Evolutionary conservation across 352 stramenopile genomes (phyloP).

Genomic region (Globisporangium nagaii): DNA sequence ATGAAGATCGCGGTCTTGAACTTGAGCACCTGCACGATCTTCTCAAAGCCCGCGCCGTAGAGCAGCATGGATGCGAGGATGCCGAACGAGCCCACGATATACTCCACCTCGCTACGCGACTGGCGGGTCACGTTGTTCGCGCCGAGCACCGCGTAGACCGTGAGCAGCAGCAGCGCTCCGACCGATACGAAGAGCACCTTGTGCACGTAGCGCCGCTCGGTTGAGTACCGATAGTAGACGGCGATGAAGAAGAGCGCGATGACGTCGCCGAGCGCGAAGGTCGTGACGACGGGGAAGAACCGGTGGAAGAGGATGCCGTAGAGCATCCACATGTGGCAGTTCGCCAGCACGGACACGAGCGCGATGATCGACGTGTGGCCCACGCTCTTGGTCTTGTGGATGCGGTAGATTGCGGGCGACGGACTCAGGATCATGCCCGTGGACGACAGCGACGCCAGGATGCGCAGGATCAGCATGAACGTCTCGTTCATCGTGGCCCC

Average conservation of each 20-base stretch:
- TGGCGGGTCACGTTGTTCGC: slow-evolving; percentile 25
- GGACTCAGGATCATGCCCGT: slow-evolving; percentile 31
- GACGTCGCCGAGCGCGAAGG: slow-evolving; percentile 38
- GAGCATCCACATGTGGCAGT: slow-evolving; percentile 27
- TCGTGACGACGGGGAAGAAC: slow-evolving; percentile 33
- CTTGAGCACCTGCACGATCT: slow-evolving; percentile 31
- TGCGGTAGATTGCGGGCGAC: slow-evolving; percentile 27
- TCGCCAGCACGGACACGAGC: slow-evolving; percentile 34
- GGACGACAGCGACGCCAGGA: slow-evolving; percentile 28
- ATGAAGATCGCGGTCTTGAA: slow-evolving; percentile 38
- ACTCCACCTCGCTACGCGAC: slow-evolving; percentile 15
- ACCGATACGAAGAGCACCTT: slow-evolving; percentile 18
- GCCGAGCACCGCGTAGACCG: slow-evolving; percentile 35
- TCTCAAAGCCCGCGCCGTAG: slow-evolving; percentile 35
- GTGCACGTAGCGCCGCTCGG: slow-evolving; percentile 32
- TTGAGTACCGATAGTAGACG: slow-evolving; percentile 43
- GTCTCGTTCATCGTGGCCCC: not conserved
- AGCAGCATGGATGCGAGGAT: slow-evolving; percentile 29
- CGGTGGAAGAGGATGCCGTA: slow-evolving; percentile 4
- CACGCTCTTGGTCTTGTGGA: slow-evolving; percentile 28
- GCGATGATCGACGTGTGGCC: slow-evolving; percentile 31
- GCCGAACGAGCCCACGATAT: slow-evolving; percentile 27
- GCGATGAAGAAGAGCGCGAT: slow-evolving; percentile 36
- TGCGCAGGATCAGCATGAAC: slow-evolving; percentile 2
- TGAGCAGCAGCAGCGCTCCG: slow-evolving; percentile 21